Evolutionary conservation across 176 grass and related monocot genomes (phyloP), one percentile per base, ranked within the genome.

Genomic region (Oryza coarctata): DNA sequence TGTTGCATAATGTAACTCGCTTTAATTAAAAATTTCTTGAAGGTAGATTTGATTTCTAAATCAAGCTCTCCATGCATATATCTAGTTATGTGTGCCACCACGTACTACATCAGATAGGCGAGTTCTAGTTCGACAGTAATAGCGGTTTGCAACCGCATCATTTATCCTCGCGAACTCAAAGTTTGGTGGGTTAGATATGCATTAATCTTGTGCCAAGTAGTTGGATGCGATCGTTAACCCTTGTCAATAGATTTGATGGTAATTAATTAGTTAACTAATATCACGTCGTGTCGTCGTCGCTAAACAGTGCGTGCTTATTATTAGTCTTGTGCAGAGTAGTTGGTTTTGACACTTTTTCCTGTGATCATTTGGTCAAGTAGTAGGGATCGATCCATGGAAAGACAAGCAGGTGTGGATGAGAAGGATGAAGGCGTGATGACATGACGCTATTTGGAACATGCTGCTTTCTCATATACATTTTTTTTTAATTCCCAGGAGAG

Each of bases 371-470:
- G 62, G 62, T 81, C 20, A 60, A 60, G 63, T 34, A n/a, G n/a
- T 22, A 14, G 43, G 10, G 58, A 58, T 9, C 4, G 28, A 70
- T 26, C 55, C 17, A 60, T 22, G 3, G 52, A 49, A 27, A 35
- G 55, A 63, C 45, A 43, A 20, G 76, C 32, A 35, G 34, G 45
- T 68, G 84, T 75, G 61, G 77, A 81, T 43, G 70, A 60, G 77
- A 86, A 23, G 27, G 47, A 5, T 14, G 68, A 71, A 13, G 84
- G 25, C 40, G 23, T 29, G 50, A 55, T 55, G 62, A 86, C 68
- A 73, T 79, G 83, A 74, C 45, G 62, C 62, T 60, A 36, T 20
- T 9, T 9, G 4, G 69, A n/a, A 14, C 62, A 33, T 43, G 74
- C 83, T 40, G 25, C 12, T 15, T 41, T 83, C 61, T 63, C 22